Base-by-base conservation (phyloP, 1,284 basidiomycete species). In the Fistulinella staudtii region DNA sequence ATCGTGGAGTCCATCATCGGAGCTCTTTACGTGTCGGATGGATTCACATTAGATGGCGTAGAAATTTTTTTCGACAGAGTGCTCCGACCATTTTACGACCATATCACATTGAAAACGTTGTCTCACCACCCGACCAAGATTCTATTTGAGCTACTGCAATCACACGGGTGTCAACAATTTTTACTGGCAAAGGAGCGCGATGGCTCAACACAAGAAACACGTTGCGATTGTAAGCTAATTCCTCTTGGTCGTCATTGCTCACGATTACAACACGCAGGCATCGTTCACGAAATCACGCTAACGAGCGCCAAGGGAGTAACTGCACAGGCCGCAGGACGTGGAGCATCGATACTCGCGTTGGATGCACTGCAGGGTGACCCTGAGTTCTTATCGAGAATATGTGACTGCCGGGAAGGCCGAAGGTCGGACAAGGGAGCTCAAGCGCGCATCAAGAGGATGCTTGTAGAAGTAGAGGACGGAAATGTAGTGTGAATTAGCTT, bases 1-100 rank as follows among this genome's bases (percentile, higher is more conserved):
- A 71, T 89, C 18, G 72, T 91, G 20, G 88, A 91, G 60, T 81
- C 87, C 5, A 69, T 87, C 35, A 69, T 89, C 20, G 87, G 85
- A 4, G 86, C 85, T 11, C 67, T 88, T 35, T 85, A 82, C 61
- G 74, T 89, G 47, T 83, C 81, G n/a, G 84, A 88, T 55, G 71
- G 75, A 44, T 86, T 82, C 63, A 74, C 75, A 10, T 74, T 74
- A 24, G 63, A 70, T 39, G 81, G 82, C 5, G 73, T 72, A 28
- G 75, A 85, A 53, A 66, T 65, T 0, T 73, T 91, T 54, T 91
- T 85, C 63, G 72, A 80, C 46, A 75, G 72, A 42, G 65, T 83
- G 34, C 65, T 89, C 41, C 73, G 75, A 57, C 87, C 88, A 8
- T 90, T 90, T 61, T 86, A 82, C 57, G 78, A 86, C 58, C 72